Conservation (phyloP, 1,284 basidiomycete genomes). For the Ceratobasidium sp. region DNA sequence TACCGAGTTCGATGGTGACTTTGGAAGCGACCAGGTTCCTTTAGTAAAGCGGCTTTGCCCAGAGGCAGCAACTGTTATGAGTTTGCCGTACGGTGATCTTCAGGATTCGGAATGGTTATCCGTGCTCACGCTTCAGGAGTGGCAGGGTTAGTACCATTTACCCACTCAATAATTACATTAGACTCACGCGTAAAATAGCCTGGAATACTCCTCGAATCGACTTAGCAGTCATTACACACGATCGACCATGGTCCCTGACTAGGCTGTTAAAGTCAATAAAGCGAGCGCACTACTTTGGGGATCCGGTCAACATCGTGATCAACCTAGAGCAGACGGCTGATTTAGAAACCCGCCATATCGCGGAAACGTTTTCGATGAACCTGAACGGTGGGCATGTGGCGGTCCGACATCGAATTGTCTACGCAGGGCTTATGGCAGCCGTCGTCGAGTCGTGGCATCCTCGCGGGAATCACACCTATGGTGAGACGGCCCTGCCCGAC, state of each 20-base stretch:
- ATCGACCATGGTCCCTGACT: constrained; percentile 71
- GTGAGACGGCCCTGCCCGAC: constrained; percentile 47
- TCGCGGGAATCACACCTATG: constrained; percentile 71
- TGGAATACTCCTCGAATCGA: constrained; percentile 75
- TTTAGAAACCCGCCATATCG: constrained; percentile 61
- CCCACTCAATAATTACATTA: not conserved
- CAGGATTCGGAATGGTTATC: constrained; percentile 69
- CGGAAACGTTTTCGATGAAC: constrained; percentile 63
- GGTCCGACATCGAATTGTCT: constrained; percentile 72
- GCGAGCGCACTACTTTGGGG: constrained; percentile 70
- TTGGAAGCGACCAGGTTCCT: not conserved
- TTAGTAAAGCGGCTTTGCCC: constrained; percentile 4
- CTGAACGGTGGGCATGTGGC: constrained; percentile 60
- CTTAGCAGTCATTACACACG: constrained; percentile 75
- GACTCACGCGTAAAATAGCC: constrained; percentile 55
- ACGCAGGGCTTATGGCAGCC: constrained; percentile 77
- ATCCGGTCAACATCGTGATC: constrained; percentile 65
- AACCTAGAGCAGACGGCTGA: constrained; percentile 79
- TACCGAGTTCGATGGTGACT: not conserved
- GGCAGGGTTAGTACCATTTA: constrained; percentile 57
- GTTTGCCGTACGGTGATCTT: constrained; percentile 62
- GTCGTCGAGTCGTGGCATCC: constrained; percentile 89
- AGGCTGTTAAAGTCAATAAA: constrained; percentile 70
- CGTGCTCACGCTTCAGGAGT: constrained; percentile 62
- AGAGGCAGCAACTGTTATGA: constrained; percentile 54